Evolutionary conservation across 768 basidiomycete species (phyloP).

Genomic region (Pleurotus eryngii): DNA sequence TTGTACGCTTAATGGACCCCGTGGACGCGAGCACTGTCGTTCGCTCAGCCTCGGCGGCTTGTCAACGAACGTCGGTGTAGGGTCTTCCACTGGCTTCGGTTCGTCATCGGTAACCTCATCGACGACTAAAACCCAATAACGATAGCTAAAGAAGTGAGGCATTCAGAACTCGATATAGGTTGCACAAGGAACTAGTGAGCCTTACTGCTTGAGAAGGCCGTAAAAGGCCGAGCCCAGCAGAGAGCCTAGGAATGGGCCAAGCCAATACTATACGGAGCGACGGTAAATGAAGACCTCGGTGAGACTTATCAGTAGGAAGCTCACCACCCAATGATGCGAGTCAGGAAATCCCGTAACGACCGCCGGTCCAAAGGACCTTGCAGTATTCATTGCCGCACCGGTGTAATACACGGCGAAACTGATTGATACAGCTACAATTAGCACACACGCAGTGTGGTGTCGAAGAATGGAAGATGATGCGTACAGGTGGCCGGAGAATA

Average conservation of each 20-base stretch:
- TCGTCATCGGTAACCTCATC: conserved; percentile 36
- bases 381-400: conserved; percentile 66
- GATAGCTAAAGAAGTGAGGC: conserved; percentile 26
- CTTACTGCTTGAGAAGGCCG: conserved; percentile 47
- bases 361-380: conserved; percentile 68
- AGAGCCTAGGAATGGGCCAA: conserved; percentile 67
- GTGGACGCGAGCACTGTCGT: too few relatives aligned
- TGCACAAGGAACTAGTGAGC: background rate
- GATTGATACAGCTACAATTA: background rate
- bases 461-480: conserved; percentile 12
- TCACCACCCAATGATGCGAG: conserved; percentile 58
- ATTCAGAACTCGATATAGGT: too few relatives aligned
- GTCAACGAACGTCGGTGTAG: conserved; percentile 6
- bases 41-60: too few relatives aligned
- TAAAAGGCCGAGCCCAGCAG: conserved; percentile 60
- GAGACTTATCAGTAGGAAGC: conserved; percentile 16
- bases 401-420: conserved; percentile 64
- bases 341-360: conserved; percentile 58
- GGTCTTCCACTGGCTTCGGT: conserved; percentile 37
- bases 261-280: conserved; percentile 50
- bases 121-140: conserved; percentile 50
- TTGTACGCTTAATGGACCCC: too few relatives aligned
- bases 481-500: conserved; percentile 62
- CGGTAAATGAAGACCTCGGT: background rate
- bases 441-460: background rate